Evolutionary conservation across 208 protist species (phyloP).

Genomic region (Vickermania spadyakhi): DNA sequence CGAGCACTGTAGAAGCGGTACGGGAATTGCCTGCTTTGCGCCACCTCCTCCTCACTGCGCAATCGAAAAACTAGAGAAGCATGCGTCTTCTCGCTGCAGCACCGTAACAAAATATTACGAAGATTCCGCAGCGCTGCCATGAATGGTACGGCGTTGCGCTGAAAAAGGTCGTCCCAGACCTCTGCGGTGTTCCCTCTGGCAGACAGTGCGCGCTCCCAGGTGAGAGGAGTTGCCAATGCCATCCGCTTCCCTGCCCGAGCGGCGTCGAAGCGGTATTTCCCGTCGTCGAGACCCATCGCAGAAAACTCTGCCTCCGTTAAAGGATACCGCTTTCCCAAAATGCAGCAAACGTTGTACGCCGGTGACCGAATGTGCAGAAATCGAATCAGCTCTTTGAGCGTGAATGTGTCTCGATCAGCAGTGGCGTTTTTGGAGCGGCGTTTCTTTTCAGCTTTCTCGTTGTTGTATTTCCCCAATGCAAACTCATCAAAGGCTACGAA

Average conservation of each 20-base stretch:
- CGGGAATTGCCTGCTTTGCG: constrained; percentile 81
- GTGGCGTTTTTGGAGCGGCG: constrained; percentile 25
- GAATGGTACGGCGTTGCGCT: constrained; percentile 79
- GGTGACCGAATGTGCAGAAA: constrained; percentile 81
- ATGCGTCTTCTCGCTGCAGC: constrained; percentile 53
- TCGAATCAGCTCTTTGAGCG: constrained; percentile 72
- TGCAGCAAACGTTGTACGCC: constrained; percentile 70
- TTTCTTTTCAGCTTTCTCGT: constrained; percentile 54
- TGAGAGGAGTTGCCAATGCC: constrained; percentile 81
- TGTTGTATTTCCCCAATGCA: constrained; percentile 93
- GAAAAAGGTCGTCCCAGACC: constrained; percentile 91
- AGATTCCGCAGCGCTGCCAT: constrained; percentile 94
- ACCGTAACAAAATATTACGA: constrained; percentile 89
- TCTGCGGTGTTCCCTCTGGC: constrained; percentile 73
- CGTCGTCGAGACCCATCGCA: constrained; percentile 20
- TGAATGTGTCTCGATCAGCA: constrained; percentile 24
- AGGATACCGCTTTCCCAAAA: constrained; percentile 94
- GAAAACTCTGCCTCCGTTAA: constrained; percentile 56
- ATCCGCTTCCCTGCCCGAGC: constrained; percentile 81
- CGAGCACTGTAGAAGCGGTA: constrained; percentile 91
- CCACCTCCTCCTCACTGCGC: constrained; percentile 55
- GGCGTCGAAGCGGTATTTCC: constrained; percentile 50
- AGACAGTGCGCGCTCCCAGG: constrained; percentile 90
- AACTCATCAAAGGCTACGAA: constrained; percentile 91
- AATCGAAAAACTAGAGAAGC: constrained; percentile 24